These are phyloP conservation scores for Fagus crenata DNA, from an alignment of 306 rosid species.

Conservation along the genomic window DNA sequence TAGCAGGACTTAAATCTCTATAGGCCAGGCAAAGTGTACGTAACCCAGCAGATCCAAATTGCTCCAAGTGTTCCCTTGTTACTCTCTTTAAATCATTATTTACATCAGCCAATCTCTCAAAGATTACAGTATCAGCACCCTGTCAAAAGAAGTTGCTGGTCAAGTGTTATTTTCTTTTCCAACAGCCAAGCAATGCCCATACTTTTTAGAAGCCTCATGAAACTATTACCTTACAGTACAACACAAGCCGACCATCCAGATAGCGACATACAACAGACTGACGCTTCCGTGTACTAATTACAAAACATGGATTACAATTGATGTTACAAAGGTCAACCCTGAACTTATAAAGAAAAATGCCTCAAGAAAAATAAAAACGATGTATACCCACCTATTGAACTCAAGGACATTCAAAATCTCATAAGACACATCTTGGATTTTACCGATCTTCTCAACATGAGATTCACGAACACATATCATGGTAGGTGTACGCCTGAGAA, in stretches of 20 bases:
- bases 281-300: constrained; percentile 87
- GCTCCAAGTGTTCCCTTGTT: constrained; percentile 76
- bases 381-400: constrained; percentile 72
- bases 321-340: constrained; percentile 21
- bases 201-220: constrained; percentile 24
- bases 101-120: constrained; percentile 70
- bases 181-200: constrained; percentile 25
- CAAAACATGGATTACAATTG: constrained; percentile 29
- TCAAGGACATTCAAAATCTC: constrained; percentile 95
- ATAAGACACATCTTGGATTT: constrained; percentile 65
- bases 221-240: constrained; percentile 90
- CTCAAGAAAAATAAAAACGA: background rate
- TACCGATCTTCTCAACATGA: constrained; percentile 80
- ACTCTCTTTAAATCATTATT: constrained; percentile 60
- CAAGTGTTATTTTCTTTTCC: constrained; percentile 35
- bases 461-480: constrained; percentile 85
- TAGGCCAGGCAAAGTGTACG: constrained; percentile 95
- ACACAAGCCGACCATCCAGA: constrained; percentile 88
- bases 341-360: constrained; percentile 10
- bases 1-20: constrained; percentile 68
- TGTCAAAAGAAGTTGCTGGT: constrained; percentile 43
- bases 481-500: constrained; percentile 88
- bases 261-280: constrained; percentile 95
- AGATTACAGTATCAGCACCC: constrained; percentile 96
- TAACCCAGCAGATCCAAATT: constrained; percentile 82